Conservation (phyloP, 495 filamentous ascomycete species). For the Daldinia childiae region DNA sequence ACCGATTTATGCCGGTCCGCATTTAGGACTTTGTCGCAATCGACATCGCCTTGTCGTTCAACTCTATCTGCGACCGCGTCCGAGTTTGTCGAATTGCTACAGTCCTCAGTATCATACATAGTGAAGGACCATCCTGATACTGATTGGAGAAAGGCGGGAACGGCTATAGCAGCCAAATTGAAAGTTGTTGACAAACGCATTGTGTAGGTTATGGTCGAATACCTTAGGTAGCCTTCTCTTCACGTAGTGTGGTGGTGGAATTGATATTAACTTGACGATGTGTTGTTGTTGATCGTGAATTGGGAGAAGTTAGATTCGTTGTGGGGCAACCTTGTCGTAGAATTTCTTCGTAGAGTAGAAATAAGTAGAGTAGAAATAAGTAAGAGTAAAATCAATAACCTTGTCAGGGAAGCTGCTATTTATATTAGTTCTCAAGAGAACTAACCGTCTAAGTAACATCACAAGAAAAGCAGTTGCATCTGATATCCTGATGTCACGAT, state of each 20-base stretch:
- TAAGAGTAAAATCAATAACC: not conserved
- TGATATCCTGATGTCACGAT: slow-evolving; percentile 28
- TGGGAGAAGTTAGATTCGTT: not conserved
- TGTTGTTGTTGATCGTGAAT: not conserved
- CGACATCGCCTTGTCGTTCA: slow-evolving; percentile 11
- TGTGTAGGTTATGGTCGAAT: not conserved
- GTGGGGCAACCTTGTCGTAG: not conserved
- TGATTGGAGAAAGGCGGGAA: slow-evolving; percentile 3
- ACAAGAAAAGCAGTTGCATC: not conserved
- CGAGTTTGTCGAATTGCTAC: slow-evolving; percentile 21
- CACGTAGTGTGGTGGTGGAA: not conserved
- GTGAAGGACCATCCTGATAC: slow-evolving; percentile 31
- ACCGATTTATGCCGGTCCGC: slow-evolving; percentile 23
- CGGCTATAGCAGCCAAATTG: slow-evolving; percentile 1
- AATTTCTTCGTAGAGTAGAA: not conserved
- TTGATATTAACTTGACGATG: not conserved
- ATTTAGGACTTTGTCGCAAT: slow-evolving; percentile 18
- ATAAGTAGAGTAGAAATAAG: not conserved
- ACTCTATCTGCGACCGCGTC: slow-evolving; percentile 11
- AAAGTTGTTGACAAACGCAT: slow-evolving; percentile 18
- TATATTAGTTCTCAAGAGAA: not conserved
- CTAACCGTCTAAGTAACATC: not conserved
- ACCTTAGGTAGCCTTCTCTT: not conserved
- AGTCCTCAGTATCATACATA: slow-evolving; percentile 14
- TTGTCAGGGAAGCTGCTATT: not conserved